phyloP scores from a whole-genome alignment of 129 eudicot genomes.

The Arctium lappa region DNA sequence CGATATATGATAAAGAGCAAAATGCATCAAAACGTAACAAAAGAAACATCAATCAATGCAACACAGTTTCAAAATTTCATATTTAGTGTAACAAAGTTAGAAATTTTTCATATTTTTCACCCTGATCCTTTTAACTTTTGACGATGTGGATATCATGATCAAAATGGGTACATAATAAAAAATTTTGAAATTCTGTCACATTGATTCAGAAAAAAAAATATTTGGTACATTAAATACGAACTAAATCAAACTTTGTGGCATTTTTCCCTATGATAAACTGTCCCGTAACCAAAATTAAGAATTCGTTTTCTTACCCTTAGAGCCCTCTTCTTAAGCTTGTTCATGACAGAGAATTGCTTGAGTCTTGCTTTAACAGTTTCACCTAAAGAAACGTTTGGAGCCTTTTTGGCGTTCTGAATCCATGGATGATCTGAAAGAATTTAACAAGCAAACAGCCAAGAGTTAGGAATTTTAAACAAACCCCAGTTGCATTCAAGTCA shows the following conservation, averaged over 20 bases:
- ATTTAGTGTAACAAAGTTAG: background rate
- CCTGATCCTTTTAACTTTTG: background rate
- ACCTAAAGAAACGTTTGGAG: constrained; percentile 91
- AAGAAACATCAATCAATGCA: background rate
- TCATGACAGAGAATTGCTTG: constrained; percentile 91
- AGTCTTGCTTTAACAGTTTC: constrained; percentile 92
- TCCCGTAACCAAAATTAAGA: background rate
- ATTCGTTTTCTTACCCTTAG: constrained; percentile 45
- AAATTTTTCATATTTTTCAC: background rate
- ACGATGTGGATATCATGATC: background rate
- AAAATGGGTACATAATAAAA: background rate
- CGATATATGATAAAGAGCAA: background rate
- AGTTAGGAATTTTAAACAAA: background rate
- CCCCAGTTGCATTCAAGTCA: background rate
- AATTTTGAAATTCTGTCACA: background rate
- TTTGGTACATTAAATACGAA: background rate
- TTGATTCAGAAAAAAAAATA: background rate
- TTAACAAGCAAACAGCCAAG: background rate
- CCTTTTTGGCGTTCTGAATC: constrained; percentile 88
- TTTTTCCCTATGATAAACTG: background rate
- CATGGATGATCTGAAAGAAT: constrained; percentile 82
- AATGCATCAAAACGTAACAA: background rate
- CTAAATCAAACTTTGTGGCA: background rate
- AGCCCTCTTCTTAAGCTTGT: constrained; percentile 93
- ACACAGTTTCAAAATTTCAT: background rate